phyloP scores from a whole-genome alignment of 1,284 basidiomycete genomes.

The Ustilago sp. region DNA sequence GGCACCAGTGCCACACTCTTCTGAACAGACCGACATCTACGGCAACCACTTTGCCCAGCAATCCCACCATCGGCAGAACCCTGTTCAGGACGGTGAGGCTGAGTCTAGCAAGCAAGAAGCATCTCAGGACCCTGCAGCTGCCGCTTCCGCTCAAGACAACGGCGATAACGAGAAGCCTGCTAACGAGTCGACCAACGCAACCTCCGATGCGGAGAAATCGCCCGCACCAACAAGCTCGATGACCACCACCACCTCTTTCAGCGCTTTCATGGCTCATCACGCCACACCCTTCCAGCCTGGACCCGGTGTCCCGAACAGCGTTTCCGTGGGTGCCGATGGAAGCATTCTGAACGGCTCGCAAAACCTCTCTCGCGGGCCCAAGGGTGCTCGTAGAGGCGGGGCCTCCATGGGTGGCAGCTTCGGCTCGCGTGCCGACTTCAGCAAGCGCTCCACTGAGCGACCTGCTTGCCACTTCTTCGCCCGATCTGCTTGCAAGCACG shows the following conservation, averaged over 20 bases:
- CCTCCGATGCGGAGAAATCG: constrained; percentile 20
- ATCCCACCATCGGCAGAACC: constrained; percentile 22
- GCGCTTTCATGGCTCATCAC: constrained; percentile 63
- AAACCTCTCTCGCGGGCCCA: constrained; percentile 33
- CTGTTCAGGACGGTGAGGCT: constrained; percentile 19
- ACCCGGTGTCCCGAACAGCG: constrained; percentile 32
- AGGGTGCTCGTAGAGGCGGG: constrained; percentile 42
- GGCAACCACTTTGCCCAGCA: constrained; percentile 33
- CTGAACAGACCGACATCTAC: constrained; percentile 37
- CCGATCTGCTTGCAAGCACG: constrained; percentile 63
- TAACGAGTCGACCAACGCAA: constrained; percentile 10
- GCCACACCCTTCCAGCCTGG: constrained; percentile 63
- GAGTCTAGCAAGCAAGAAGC: constrained; percentile 10
- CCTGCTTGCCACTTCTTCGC: constrained; percentile 67
- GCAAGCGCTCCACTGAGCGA: constrained; percentile 55
- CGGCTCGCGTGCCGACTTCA: constrained; percentile 41
- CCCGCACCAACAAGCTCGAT: constrained; percentile 14
- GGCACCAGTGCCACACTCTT: constrained; percentile 30
- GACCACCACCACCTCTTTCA: constrained; percentile 59
- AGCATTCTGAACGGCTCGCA: constrained; percentile 22
- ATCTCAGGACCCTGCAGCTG: constrained; percentile 16
- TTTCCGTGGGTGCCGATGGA: constrained; percentile 27
- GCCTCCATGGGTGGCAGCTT: constrained; percentile 38
- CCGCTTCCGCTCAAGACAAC: constrained; percentile 4
- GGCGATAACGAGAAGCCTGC: constrained; percentile 14